These are phyloP conservation scores for Stylonectria norvegica DNA, from an alignment of 2,329 filamentous ascomycete species.

Conservation along the genomic window DNA sequence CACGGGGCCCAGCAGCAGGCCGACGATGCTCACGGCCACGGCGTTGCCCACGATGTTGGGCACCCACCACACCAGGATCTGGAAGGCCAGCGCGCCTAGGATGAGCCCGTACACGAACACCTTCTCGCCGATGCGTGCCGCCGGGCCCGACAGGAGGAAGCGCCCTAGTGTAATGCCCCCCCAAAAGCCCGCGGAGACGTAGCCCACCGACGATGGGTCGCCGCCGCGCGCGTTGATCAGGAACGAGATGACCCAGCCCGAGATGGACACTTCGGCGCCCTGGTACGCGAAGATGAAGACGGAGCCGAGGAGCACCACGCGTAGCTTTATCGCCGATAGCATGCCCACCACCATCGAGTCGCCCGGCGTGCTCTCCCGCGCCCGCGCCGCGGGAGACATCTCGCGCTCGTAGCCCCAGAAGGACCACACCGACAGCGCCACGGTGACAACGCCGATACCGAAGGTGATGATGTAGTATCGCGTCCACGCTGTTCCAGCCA, in stretches of 20 bases:
- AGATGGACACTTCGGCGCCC: conserved; percentile 78
- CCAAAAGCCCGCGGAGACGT: conserved; percentile 72
- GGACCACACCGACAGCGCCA: conserved; percentile 59
- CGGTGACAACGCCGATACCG: conserved; percentile 53
- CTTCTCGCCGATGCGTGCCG: conserved; percentile 67
- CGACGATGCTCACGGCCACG: conserved; percentile 66
- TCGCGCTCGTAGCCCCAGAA: conserved; percentile 71
- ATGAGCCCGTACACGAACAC: conserved; percentile 62
- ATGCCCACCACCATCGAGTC: conserved; percentile 38
- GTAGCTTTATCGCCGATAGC: conserved; percentile 46
- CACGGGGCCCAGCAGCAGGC: conserved; percentile 72
- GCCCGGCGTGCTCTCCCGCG: conserved; percentile 18
- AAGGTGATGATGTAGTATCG: conserved; percentile 70
- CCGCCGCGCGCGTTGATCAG: conserved; percentile 70
- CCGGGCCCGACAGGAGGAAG: conserved; percentile 65
- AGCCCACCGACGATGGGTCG: conserved; percentile 68
- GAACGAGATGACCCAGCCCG: conserved; percentile 85
- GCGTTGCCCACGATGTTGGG: conserved; percentile 71
- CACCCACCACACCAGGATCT: conserved; percentile 75
- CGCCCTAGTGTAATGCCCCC: conserved; percentile 73
- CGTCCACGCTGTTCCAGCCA: conserved; percentile 59
- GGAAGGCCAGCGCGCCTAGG: conserved; percentile 60
- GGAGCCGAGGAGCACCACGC: conserved; percentile 68
- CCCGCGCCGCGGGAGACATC: conserved; percentile 34
- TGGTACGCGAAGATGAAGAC: conserved; percentile 85